Percentiles rank a stretch among this genome's conserved stretches.
Conservation (phyloP, 805 yeast genomes). For the Kluyveromyces starmeri region DNA sequence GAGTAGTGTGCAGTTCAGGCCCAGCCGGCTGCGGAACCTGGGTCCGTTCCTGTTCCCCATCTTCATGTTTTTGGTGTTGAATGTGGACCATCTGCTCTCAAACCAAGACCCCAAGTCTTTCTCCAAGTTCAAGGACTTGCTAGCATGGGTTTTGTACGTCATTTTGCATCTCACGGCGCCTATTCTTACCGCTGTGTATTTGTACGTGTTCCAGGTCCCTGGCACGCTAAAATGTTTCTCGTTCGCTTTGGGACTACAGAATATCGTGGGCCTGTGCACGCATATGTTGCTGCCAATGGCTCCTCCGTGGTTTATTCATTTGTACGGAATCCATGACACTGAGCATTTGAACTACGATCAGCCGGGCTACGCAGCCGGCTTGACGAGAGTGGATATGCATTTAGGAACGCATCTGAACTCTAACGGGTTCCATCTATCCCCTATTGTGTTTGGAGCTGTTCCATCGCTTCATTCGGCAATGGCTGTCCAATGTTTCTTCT, state of each 20-base stretch:
- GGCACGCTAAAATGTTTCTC: constrained; percentile 49
- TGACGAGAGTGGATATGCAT: constrained; percentile 54
- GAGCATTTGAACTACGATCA: constrained; percentile 48
- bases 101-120: constrained; percentile 31
- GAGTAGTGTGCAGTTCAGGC: constrained; percentile 8
- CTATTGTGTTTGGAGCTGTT: constrained; percentile 61
- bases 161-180: constrained; percentile 54
- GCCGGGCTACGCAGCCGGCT: constrained; percentile 65
- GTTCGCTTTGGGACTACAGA: constrained; percentile 50
- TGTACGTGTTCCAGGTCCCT: constrained; percentile 60
- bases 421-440: constrained; percentile 55
- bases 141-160: constrained; percentile 58
- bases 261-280: constrained; percentile 49
- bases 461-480: constrained; percentile 60
- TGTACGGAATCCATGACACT: constrained; percentile 45
- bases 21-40: constrained; percentile 14
- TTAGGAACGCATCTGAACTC: constrained; percentile 53
- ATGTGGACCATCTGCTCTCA: constrained; percentile 36
- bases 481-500: constrained; percentile 43
- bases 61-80: constrained; percentile 35
- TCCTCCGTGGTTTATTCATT: constrained; percentile 64
- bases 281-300: constrained; percentile 61
- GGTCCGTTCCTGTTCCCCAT: constrained; percentile 34
- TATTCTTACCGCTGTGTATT: constrained; percentile 49
- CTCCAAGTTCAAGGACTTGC: constrained; percentile 39